Evolutionary conservation across 805 yeast genomes (phyloP), one percentile per base, ranked within the genome.

Genomic region (Wickerhamomyces queroliae): DNA sequence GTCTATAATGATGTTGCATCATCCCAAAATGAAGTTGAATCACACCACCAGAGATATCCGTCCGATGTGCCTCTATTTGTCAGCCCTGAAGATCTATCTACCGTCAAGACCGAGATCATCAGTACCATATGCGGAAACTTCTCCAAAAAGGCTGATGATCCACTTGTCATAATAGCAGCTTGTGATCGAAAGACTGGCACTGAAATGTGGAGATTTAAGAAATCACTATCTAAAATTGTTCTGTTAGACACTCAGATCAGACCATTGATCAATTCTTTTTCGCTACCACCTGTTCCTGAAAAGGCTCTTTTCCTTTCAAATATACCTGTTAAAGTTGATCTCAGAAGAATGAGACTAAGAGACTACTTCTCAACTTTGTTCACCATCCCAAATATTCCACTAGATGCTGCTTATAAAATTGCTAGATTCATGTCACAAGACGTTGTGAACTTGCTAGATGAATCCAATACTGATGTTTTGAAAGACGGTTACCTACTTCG

Each of bases 181-280:
- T 63, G 72, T 34, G 91, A 84, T 48, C 71, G 79, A 25, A 77
- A 70, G 19, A 62, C 80, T 2, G 65, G 68, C 29, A 78, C 78
- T 44, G 87, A 80, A 49, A 73, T 85, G 67, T 90, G 95, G 83
- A 70, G 79, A 48, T 77, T 87, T 38, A 66, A 78, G 31, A 88
- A 88, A 52, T 59, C 78, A 2, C 72, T 78, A 42, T 63, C 74
- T 2, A 82, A 80, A 49, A 62, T 91, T n/a, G 45, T 66, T 6
- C 66, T 70, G 9, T 68, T 90, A 45, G 95, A 88, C 58, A 59
- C 63, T 18, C 75, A 70, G 29, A 63, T 87, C 10, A 67, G 88
- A 45, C 55, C 70, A 41, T 67, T 67, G 41, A 72, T 77, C 36
- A 76, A 78, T 19, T 42, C 64, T 2, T 61, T 58, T 33, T 52